Percentiles rank a stretch among this genome's conserved stretches.
These are phyloP conservation scores for Diaporthe caulivora DNA, from an alignment of 2,329 filamentous ascomycete genomes.

Conservation along the genomic window DNA sequence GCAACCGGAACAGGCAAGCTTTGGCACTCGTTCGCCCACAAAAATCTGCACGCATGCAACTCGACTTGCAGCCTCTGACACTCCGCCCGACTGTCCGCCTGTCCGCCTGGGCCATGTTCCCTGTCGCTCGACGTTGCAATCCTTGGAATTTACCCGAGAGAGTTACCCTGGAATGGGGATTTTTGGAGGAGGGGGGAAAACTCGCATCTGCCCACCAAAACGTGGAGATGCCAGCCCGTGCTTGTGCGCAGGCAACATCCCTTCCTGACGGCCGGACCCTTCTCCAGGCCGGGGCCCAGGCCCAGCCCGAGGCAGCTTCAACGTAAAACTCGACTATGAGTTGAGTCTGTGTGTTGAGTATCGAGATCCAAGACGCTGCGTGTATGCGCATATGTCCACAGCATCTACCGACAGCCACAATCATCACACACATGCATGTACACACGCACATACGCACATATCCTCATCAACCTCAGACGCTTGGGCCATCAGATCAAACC, in stretches of 20 bases:
- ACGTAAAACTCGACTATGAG: background rate
- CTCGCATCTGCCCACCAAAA: conserved; percentile 29
- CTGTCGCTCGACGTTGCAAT: conserved; percentile 23
- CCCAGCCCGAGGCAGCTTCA: background rate
- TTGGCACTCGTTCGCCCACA: too few relatives aligned
- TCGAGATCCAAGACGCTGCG: background rate
- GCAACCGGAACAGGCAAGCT: background rate
- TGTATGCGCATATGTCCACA: background rate
- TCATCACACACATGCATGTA: background rate
- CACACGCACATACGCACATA: background rate
- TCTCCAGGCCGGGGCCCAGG: conserved; percentile 2
- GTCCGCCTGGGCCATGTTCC: background rate
- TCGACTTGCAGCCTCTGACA: background rate
- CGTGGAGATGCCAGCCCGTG: conserved; percentile 20
- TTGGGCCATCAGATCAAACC: conserved; percentile 31
- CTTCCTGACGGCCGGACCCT: background rate
- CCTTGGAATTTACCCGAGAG: conserved; percentile 26
- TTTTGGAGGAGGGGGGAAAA: conserved; percentile 10
- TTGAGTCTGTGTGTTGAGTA: background rate
- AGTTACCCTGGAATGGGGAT: conserved; percentile 28
- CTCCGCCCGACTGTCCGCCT: background rate
- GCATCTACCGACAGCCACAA: conserved; percentile 15
- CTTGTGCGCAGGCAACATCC: conserved; percentile 20
- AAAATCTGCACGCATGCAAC: too few relatives aligned
- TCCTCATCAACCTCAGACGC: conserved; percentile 30